These are phyloP conservation scores for Brassica rapa DNA, from an alignment of 345 rosid species.

Conservation along the genomic window DNA sequence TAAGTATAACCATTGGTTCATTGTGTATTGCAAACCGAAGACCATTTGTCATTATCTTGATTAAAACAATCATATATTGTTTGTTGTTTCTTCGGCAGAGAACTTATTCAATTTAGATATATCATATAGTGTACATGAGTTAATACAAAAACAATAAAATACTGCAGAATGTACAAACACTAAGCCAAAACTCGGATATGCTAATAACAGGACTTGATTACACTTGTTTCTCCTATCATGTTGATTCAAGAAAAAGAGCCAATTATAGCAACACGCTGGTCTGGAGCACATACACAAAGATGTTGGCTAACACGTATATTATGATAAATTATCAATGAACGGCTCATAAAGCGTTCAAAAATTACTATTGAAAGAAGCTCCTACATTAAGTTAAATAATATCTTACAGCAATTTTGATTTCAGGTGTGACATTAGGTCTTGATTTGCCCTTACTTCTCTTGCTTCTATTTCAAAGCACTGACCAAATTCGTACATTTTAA, in stretches of 20 bases:
- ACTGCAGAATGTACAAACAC: background rate
- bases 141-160: background rate
- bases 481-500: no score
- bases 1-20: background rate
- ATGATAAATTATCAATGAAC: background rate
- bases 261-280: background rate
- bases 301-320: background rate
- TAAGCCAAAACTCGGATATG: background rate
- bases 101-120: no score
- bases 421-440: background rate
- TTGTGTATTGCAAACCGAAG: no score
- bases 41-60: background rate
- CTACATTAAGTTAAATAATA: no score
- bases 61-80: no score
- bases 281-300: background rate
- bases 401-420: background rate
- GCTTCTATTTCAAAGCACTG: no score
- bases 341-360: background rate
- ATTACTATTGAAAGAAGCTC: background rate
- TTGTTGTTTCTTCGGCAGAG: no score
- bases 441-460: no score
- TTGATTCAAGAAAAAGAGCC: background rate
- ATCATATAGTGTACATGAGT: background rate
- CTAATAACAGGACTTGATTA: background rate
- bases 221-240: background rate